Conservation (phyloP, 2,329 filamentous ascomycete genomes). For the Ceratocystis ficicola region DNA sequence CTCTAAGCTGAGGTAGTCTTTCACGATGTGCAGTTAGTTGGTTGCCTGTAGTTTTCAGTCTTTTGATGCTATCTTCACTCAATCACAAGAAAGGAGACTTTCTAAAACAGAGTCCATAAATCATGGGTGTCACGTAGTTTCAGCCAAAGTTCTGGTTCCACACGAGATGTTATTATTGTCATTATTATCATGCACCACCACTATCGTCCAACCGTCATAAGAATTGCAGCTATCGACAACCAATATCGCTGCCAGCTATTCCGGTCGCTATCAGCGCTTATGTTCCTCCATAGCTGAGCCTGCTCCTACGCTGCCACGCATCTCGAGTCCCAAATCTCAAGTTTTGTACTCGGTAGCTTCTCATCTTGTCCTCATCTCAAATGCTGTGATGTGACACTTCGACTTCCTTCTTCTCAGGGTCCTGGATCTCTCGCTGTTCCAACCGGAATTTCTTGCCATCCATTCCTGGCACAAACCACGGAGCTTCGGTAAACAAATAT, state of each 20-base stretch:
- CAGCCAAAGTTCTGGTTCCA: neutral
- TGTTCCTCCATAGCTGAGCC: neutral
- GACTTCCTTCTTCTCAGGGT: constrained; percentile 39
- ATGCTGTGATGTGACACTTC: constrained; percentile 11
- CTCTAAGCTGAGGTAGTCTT: too few relatives aligned
- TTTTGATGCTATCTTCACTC: too few relatives aligned
- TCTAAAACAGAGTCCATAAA: too few relatives aligned
- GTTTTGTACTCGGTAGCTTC: neutral
- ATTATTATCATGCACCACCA: constrained; percentile 1
- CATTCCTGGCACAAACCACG: constrained; percentile 48
- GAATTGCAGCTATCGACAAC: neutral
- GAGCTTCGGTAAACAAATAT: constrained; percentile 52
- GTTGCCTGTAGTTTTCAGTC: too few relatives aligned
- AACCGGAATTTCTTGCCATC: constrained; percentile 33
- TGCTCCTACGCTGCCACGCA: neutral
- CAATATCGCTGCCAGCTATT: neutral
- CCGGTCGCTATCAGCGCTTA: neutral
- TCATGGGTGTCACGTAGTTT: neutral
- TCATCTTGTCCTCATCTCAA: neutral
- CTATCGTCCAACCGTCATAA: neutral
- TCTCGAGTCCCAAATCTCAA: neutral
- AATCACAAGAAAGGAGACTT: too few relatives aligned
- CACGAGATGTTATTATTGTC: neutral
- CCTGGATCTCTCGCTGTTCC: constrained; percentile 47
- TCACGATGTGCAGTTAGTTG: too few relatives aligned